A percentile compares a stretch with the other conserved stretches of the same genome.
Conservation (phyloP, 345 rosid genomes). For the Trapa incisa region DNA sequence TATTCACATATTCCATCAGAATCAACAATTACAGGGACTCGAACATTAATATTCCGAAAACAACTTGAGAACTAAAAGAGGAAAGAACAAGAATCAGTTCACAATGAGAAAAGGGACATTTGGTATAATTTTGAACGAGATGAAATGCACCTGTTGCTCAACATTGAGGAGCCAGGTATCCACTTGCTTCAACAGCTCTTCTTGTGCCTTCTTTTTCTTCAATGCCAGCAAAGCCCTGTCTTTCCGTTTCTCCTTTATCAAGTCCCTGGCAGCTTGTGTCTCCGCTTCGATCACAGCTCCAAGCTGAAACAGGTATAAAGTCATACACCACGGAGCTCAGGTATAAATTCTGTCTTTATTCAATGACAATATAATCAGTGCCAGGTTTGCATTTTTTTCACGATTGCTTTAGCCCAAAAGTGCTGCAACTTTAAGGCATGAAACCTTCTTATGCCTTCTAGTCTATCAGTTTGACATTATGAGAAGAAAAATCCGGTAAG, state of each 20-base stretch:
- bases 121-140: background rate
- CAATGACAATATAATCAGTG: background rate
- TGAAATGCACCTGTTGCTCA: constrained; percentile 68
- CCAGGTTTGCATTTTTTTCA: background rate
- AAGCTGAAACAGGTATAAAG: constrained; percentile 30
- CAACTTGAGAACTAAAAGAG: background rate
- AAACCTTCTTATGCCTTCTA: background rate
- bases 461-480: background rate
- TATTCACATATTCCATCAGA: background rate
- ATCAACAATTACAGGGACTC: constrained; percentile 1
- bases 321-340: background rate
- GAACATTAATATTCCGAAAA: background rate
- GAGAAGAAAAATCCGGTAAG: background rate
- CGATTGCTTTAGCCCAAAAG: background rate
- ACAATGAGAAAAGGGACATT: background rate
- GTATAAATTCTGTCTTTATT: background rate
- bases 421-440: background rate
- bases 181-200: constrained; percentile 81
- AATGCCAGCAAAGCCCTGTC: constrained; percentile 83
- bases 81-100: background rate
- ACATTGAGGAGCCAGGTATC: constrained; percentile 91
- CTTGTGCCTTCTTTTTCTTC: constrained; percentile 92
- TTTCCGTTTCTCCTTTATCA: constrained; percentile 72
- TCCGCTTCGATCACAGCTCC: constrained; percentile 79
- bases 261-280: constrained; percentile 75